phyloP scores from a whole-genome alignment of 2,329 filamentous ascomycete species.

The Cladobotryum protrusum region DNA sequence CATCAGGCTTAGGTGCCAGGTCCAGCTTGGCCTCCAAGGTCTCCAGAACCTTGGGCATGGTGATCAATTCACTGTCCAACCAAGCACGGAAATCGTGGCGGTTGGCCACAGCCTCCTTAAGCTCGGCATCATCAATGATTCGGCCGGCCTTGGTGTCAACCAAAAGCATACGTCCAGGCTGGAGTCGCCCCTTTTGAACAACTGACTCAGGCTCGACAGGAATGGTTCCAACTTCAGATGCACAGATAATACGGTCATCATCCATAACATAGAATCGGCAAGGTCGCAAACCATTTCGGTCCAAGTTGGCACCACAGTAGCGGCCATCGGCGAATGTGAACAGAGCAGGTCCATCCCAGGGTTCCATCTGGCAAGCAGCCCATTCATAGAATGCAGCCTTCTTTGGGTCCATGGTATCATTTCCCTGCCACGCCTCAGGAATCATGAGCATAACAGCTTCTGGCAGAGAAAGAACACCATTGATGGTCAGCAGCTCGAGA shows the following conservation, averaged over 20 bases:
- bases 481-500: slow-evolving; percentile 86
- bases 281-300: slow-evolving; percentile 89
- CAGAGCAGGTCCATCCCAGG: slow-evolving; percentile 92
- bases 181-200: slow-evolving; percentile 86
- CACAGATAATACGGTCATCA: slow-evolving; percentile 94
- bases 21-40: slow-evolving; percentile 55
- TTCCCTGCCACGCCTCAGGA: slow-evolving; percentile 95
- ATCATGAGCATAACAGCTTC: slow-evolving; percentile 99
- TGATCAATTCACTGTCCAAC: slow-evolving; percentile 81
- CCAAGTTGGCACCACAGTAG: slow-evolving; percentile 94
- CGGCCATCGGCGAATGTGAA: slow-evolving; percentile 96
- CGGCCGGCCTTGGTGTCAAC: slow-evolving; percentile 85
- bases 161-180: slow-evolving; percentile 92
- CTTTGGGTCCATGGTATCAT: slow-evolving; percentile 82
- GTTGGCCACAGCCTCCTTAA: slow-evolving; percentile 82
- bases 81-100: slow-evolving; percentile 83
- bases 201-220: slow-evolving; percentile 83
- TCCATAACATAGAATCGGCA: slow-evolving; percentile 97
- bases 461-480: slow-evolving; percentile 88
- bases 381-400: slow-evolving; percentile 98
- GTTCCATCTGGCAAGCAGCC: slow-evolving; percentile 98
- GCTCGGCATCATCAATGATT: slow-evolving; percentile 88
- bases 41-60: slow-evolving; percentile 67
- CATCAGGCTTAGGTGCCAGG: slow-evolving; percentile 61
- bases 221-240: slow-evolving; percentile 93